These are phyloP conservation scores for Naganishia albida DNA, from an alignment of 1,284 basidiomycete species.

Conservation along the genomic window DNA sequence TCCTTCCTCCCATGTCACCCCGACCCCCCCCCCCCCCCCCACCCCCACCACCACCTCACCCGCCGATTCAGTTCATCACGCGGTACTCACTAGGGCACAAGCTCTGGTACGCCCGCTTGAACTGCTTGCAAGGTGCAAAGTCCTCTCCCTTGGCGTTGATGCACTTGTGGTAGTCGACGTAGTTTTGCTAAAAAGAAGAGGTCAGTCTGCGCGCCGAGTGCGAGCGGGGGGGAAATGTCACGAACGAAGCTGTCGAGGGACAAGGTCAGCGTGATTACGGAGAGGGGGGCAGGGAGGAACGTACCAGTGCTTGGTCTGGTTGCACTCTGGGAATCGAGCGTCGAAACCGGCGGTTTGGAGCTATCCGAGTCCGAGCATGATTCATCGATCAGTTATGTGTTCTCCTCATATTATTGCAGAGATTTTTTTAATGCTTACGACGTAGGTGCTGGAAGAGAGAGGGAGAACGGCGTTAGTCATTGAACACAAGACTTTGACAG, in stretches of 20 bases:
- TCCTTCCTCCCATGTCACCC: background rate
- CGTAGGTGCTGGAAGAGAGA: slow-evolving; percentile 45
- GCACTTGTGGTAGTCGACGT: slow-evolving; percentile 97
- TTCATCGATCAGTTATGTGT: background rate
- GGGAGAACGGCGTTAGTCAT: too few relatives aligned
- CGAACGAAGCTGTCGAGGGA: slow-evolving; percentile 28
- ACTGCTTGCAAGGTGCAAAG: slow-evolving; percentile 96
- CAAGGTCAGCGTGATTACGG: background rate
- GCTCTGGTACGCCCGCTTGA: slow-evolving; percentile 93
- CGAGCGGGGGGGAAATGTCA: slow-evolving; percentile 7
- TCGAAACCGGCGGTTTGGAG: slow-evolving; percentile 57
- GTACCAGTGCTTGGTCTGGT: slow-evolving; percentile 93
- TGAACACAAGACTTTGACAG: background rate
- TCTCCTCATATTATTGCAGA: background rate
- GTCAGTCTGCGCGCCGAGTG: too few relatives aligned
- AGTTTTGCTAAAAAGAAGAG: slow-evolving; percentile 81
- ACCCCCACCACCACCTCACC: background rate
- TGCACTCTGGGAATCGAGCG: slow-evolving; percentile 94
- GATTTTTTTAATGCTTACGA: slow-evolving; percentile 40
- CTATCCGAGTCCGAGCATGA: background rate
- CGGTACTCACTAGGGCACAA: slow-evolving; percentile 90
- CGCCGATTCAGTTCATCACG: background rate
- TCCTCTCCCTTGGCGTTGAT: slow-evolving; percentile 96
- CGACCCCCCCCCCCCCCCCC: background rate
- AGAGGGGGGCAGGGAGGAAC: slow-evolving; percentile 37